Evolutionary conservation across 2,329 filamentous ascomycete genomes (phyloP), one percentile per base, ranked within the genome.

Genomic region (Aspergillus sojae): DNA sequence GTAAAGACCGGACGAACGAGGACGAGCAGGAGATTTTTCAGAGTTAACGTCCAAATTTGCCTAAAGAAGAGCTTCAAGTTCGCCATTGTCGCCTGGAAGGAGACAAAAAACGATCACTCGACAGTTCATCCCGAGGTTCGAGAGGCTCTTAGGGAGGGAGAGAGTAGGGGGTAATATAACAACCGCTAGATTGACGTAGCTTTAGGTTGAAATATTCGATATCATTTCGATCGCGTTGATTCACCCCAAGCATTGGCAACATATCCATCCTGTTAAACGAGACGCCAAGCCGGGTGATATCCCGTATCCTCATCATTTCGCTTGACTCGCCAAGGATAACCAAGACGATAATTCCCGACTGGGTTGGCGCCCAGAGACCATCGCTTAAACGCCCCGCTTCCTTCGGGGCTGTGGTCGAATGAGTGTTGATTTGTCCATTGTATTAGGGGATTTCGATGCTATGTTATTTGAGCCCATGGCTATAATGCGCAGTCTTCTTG

Each of bases 21-120:
- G 34, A 84, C 82, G 58, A 88, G 81, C 23, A 83, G 77, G 50
- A 88, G 75, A 60, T 85, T 88, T 78, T 88, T 88, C 72, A 83
- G 78, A 57, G 81, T 83, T 68, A 88, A 78, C 30, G 84, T 84
- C 83, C 82, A 84, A 71, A 83, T 82, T 75, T 88, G 86, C 48
- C 79, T 76, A 28, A 79, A 65, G 67, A 85, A 79, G 30, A 77
- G 74, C 9, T 32, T 52, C 28, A 52, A n/a, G 70, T 75, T 75
- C 65, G 48, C 55, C 56, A 69, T 69, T 39, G 58, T 61, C 32
- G 45, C 52, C 56, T 48, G 21, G 28, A 48, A 36, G 30, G 14
- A 21, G 39, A 23, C 43, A 57, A 30, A 56, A 34, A 16, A 36
- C n/a, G 21, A 54, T 21, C 16, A 10, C 52, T 36, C 5, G 10